These are phyloP conservation scores for Colletotrichum sp. DNA, from an alignment of 2,329 filamentous ascomycete species.

Conservation along the genomic window DNA sequence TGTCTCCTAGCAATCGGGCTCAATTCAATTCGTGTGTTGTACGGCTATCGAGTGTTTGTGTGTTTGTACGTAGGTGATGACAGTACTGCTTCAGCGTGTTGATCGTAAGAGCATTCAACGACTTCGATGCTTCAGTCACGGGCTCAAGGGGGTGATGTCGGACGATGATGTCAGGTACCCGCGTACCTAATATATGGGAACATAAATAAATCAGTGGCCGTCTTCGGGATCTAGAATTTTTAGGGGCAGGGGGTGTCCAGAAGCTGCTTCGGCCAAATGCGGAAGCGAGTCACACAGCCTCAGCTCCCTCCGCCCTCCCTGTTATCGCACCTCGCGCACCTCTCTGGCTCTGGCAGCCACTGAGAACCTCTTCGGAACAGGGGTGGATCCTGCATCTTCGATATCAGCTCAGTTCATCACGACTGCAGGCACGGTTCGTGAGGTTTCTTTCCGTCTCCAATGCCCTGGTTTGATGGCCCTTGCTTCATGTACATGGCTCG, in stretches of 20 bases:
- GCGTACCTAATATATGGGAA: slow-evolving; percentile 1
- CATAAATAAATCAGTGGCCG: background rate
- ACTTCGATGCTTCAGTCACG: background rate
- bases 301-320: background rate
- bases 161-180: slow-evolving; percentile 14
- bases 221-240: slow-evolving; percentile 14
- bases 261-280: slow-evolving; percentile 18
- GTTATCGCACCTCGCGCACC: background rate
- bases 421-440: background rate
- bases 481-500: background rate
- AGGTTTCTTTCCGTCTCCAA: background rate
- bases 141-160: background rate
- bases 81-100: background rate
- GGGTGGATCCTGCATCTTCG: background rate
- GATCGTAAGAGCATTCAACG: background rate
- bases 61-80: background rate
- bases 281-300: slow-evolving; percentile 14
- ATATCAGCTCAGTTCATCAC: background rate
- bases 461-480: background rate
- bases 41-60: background rate
- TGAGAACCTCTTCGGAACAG: background rate
- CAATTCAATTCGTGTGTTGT: background rate
- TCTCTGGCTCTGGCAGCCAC: background rate
- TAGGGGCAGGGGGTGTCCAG: background rate
- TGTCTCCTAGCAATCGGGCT: background rate